These are phyloP conservation scores for Cyanophora paradoxa DNA, from an alignment of 78 protist species.

Conservation along the genomic window DNA sequence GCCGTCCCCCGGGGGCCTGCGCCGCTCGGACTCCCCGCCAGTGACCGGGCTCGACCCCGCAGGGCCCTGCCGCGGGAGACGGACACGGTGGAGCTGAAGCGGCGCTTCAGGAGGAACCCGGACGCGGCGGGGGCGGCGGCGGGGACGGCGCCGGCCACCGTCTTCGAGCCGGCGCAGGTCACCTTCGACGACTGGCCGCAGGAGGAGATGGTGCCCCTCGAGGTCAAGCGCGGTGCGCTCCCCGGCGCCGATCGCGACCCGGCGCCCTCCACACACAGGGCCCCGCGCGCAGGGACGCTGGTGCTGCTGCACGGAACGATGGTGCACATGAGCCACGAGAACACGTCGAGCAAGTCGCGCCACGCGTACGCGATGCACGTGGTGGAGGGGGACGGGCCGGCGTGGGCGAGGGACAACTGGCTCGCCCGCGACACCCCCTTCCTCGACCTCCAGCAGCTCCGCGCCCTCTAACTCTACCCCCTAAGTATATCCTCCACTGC, in stretches of 20 bases:
- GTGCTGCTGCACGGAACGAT: slow-evolving; percentile 11
- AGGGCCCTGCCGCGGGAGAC: not conserved
- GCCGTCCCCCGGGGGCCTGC: no score
- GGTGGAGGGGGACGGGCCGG: slow-evolving; percentile 24
- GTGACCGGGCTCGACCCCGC: not conserved
- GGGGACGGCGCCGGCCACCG: not conserved
- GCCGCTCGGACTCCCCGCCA: no score
- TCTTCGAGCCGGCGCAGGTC: not conserved
- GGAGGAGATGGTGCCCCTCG: not conserved
- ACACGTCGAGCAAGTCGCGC: slow-evolving; percentile 1
- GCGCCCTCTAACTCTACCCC: no score
- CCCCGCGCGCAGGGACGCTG: no score
- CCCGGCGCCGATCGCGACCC: no score
- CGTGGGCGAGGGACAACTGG: slow-evolving; percentile 21
- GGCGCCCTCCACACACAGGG: no score
- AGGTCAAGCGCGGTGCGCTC: slow-evolving; percentile 15
- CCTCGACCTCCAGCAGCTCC: no score
- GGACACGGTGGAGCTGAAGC: not conserved
- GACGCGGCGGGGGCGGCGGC: no score
- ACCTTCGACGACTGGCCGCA: not conserved
- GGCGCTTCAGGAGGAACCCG: not conserved
- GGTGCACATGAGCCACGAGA: slow-evolving; percentile 19
- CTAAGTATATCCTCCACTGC: no score
- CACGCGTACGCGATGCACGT: slow-evolving; percentile 43
- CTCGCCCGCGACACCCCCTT: no score